Percentiles rank a stretch among this genome's conserved stretches.
Evolutionary conservation across 306 rosid genomes (phyloP).

Genomic region (Castanea mollissima): DNA sequence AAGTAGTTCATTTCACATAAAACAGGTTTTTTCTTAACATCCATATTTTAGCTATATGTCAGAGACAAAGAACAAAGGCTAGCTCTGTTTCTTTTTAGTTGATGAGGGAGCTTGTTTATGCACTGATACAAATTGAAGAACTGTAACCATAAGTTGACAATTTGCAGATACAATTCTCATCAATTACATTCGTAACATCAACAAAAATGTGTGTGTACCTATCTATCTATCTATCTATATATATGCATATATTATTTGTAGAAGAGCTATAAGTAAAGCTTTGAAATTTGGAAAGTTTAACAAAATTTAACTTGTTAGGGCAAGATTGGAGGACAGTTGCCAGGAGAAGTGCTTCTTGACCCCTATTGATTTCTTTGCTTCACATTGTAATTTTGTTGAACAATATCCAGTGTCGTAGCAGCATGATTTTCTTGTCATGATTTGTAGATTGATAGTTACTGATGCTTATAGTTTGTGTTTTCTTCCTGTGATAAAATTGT

Average conservation of each 20-base stretch:
- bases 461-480: not conserved
- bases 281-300: not conserved
- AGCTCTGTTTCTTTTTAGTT: not conserved
- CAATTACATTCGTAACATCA: not conserved
- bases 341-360: not conserved
- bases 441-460: not conserved
- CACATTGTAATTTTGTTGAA: not conserved
- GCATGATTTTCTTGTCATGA: not conserved
- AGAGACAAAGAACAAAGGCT: not conserved
- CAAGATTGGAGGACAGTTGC: not conserved
- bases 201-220: not conserved
- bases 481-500: not conserved
- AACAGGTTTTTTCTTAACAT: not conserved
- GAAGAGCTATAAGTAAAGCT: not conserved
- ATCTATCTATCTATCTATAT: too few species aligned
- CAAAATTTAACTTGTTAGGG: not conserved
- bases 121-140: not conserved
- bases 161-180: not conserved
- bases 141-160: not conserved
- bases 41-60: not conserved
- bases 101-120: not conserved
- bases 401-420: not conserved
- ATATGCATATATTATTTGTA: too few species aligned
- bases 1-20: not conserved
- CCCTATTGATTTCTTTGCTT: not conserved